Base-by-base conservation (phyloP, 257 asterid genomes). In the Ligustrum vulgare region DNA sequence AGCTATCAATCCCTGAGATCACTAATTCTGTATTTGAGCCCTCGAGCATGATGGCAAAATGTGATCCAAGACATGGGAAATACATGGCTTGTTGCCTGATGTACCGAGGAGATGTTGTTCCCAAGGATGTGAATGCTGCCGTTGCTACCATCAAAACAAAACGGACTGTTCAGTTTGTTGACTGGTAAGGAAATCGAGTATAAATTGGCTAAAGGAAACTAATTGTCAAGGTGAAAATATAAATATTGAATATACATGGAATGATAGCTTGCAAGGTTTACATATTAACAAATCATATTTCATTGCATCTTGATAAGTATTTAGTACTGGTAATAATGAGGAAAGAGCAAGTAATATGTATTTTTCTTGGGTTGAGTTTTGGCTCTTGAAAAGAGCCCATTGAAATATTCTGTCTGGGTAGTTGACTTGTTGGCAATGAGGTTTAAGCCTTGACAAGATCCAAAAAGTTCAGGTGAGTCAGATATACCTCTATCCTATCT, bases 31-130 rank as follows among this genome's bases (percentile, higher is more conserved):
- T 93, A 36, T 91, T 91, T 76, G 98, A 93, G 83, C 98, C 98
- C 2, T 86, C 97, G 4, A 93, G 97, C 80, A 93, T 93, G 98
- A 93, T 93, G 98, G 97, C 97, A 12, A 93, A 93, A 70, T 93
- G 98, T 79, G 98, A 93, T 69, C 98, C 97, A 0, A 92, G 98
- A 81, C 98, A 92, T 35, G 97, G 97, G 64, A 92, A 92, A 64
- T 93, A 91, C 82, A 93, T 93, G 98, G 98, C 98, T n/a, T 93
- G 98, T 84, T 91, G 98, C 58, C 84, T 93, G 89, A 93, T 93
- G 98, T 91, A 91, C 75, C 97, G 98, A 64, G 98, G 98, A 67
- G 97, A 93, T 70, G 98, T 93, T 69, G 96, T 91, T 35, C 98
- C 98, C 47, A 93, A 93, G 87, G 98, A 93, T 84, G 98, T 93